phyloP scores from a whole-genome alignment of 306 rosid species.

The Vachellia collinsii region DNA sequence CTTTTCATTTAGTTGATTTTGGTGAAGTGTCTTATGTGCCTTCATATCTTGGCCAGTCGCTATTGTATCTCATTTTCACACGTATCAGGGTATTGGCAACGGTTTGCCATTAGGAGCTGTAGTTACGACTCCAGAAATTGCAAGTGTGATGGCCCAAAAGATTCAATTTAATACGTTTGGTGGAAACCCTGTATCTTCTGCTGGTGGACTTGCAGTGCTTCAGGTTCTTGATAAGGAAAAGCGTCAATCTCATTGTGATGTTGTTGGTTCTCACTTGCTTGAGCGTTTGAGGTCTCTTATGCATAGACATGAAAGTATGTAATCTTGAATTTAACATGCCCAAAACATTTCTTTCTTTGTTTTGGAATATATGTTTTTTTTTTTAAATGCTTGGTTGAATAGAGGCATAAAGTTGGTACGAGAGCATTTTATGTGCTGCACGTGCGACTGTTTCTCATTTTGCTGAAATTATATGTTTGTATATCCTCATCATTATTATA shows the following conservation, averaged over 20 bases:
- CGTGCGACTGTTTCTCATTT: slow-evolving; percentile 21
- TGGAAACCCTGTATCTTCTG: slow-evolving; percentile 94
- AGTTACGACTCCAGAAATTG: slow-evolving; percentile 92
- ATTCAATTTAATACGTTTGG: slow-evolving; percentile 84
- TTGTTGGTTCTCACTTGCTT: slow-evolving; percentile 81
- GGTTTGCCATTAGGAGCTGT: slow-evolving; percentile 94
- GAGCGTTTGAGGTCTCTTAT: slow-evolving; percentile 73
- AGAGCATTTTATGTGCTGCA: slow-evolving; percentile 2
- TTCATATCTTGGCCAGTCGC: slow-evolving; percentile 18
- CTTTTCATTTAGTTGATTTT: slow-evolving; percentile 23
- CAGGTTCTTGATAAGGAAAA: slow-evolving; percentile 83
- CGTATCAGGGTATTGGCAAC: slow-evolving; percentile 85
- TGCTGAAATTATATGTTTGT: slow-evolving; percentile 25
- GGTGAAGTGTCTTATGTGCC: not conserved
- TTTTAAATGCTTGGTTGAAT: not conserved
- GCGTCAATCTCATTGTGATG: slow-evolving; percentile 78
- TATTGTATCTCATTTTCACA: slow-evolving; percentile 30
- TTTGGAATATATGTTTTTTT: not conserved
- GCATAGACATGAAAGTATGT: slow-evolving; percentile 72
- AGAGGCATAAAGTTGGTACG: not conserved
- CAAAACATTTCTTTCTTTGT: slow-evolving; percentile 1
- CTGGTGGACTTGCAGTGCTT: slow-evolving; percentile 90
- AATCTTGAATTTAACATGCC: slow-evolving; percentile 28
- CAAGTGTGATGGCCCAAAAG: slow-evolving; percentile 77
- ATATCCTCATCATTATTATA: slow-evolving; percentile 21